These are phyloP conservation scores for Coniella vitis DNA, from an alignment of 2,329 filamentous ascomycete genomes.

Conservation along the genomic window DNA sequence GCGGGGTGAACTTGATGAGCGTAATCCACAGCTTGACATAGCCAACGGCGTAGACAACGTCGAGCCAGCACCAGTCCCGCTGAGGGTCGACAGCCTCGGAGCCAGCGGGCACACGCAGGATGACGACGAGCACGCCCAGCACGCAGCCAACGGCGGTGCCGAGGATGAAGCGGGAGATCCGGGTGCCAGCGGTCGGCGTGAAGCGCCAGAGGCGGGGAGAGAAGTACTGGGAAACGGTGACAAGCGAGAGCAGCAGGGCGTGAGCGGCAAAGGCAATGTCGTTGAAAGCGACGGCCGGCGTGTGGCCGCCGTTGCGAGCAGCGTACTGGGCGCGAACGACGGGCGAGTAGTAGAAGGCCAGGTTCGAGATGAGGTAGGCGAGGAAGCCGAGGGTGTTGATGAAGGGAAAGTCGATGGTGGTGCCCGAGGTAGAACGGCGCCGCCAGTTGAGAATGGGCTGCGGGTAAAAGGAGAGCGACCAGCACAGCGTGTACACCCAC, in stretches of 20 bases:
- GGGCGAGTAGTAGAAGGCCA: slow-evolving; percentile 71
- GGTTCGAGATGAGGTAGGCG: slow-evolving; percentile 69
- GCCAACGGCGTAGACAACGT: slow-evolving; percentile 62
- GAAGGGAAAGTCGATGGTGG: slow-evolving; percentile 81
- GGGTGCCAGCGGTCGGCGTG: slow-evolving; percentile 47
- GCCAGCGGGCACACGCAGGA: slow-evolving; percentile 34
- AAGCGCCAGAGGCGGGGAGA: slow-evolving; percentile 70
- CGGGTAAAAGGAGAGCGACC: slow-evolving; percentile 90
- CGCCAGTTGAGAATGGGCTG: slow-evolving; percentile 75
- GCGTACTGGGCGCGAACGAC: slow-evolving; percentile 78
- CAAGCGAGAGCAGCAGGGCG: slow-evolving; percentile 62
- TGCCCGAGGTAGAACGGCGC: slow-evolving; percentile 71
- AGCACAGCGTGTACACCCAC: slow-evolving; percentile 69
- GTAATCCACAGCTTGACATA: slow-evolving; percentile 89
- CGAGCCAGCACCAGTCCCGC: slow-evolving; percentile 53
- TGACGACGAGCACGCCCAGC: slow-evolving; percentile 47
- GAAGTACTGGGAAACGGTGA: slow-evolving; percentile 75
- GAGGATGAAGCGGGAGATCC: slow-evolving; percentile 53
- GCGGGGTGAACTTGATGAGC: slow-evolving; percentile 86
- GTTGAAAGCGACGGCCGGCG: slow-evolving; percentile 82
- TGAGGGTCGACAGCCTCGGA: slow-evolving; percentile 25
- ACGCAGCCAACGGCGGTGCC: slow-evolving; percentile 66
- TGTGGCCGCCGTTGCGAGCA: slow-evolving; percentile 63
- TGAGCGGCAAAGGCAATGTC: slow-evolving; percentile 85
- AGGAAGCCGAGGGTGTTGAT: slow-evolving; percentile 66